Conservation (phyloP, 2,329 filamentous ascomycete species). For the Aureobasidium sp. region DNA sequence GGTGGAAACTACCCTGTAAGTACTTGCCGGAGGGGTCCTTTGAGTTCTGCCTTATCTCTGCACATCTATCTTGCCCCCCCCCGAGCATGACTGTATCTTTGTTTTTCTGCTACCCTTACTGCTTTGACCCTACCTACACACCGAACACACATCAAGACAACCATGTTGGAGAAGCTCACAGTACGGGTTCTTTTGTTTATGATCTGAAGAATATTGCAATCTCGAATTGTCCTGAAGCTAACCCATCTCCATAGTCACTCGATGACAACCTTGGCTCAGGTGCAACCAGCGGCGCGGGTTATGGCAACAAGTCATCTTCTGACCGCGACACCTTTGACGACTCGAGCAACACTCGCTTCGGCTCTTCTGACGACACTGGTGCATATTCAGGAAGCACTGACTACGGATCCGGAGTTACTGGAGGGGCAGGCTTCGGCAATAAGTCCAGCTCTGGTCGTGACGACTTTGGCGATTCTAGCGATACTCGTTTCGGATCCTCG, state of each 20-base stretch:
- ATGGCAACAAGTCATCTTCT: conserved; percentile 24
- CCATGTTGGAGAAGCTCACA: background rate
- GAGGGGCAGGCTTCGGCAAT: conserved; percentile 14
- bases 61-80: background rate
- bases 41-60: background rate
- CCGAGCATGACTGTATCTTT: background rate
- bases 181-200: background rate
- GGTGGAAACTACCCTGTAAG: conserved; percentile 3
- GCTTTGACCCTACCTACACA: background rate
- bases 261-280: conserved; percentile 13
- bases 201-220: background rate
- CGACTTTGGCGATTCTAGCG: conserved; percentile 22
- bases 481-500: background rate
- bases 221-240: conserved; percentile 1
- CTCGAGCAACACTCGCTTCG: conserved; percentile 15
- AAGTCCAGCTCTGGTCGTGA: conserved; percentile 25
- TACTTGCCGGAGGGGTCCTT: background rate
- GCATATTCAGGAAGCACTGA: conserved; percentile 23
- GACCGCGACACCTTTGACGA: background rate
- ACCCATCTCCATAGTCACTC: conserved; percentile 14
- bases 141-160: background rate
- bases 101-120: background rate
- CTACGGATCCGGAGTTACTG: background rate
- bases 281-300: conserved; percentile 17
- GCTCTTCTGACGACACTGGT: conserved; percentile 16